Conservation (phyloP, 495 filamentous ascomycete species). For the Rostrohypoxylon terebratum region DNA sequence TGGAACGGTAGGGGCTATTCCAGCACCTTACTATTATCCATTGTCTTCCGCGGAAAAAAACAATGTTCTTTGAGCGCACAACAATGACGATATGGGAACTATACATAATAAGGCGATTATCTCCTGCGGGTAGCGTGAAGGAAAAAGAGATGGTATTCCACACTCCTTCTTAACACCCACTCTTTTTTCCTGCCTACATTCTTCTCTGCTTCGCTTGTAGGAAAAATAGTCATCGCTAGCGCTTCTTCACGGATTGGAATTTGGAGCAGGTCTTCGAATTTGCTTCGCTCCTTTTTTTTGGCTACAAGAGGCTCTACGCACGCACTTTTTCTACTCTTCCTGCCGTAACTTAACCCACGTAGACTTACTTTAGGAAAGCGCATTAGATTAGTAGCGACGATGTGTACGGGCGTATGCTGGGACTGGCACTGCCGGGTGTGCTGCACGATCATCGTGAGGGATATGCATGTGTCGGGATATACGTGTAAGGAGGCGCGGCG, state of each 20-base stretch:
- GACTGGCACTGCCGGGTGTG: conserved; percentile 29
- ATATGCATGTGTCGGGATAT: conserved; percentile 29
- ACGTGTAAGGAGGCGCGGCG: conserved; percentile 35
- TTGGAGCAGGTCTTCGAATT: conserved; percentile 27
- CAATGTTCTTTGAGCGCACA: conserved; percentile 15
- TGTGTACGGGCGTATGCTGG: conserved; percentile 41
- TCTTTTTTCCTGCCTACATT: not conserved
- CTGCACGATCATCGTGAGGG: conserved; percentile 5
- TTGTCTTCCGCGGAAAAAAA: conserved; percentile 14
- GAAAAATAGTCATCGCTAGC: not conserved
- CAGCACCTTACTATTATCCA: not conserved
- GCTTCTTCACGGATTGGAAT: not conserved
- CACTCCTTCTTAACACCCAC: not conserved
- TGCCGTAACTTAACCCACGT: too few relatives aligned
- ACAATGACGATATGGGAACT: not conserved
- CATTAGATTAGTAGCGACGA: conserved; percentile 10
- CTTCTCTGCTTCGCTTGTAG: not conserved
- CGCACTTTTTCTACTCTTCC: not conserved
- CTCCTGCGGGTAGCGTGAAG: not conserved
- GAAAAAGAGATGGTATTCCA: not conserved
- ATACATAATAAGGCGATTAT: not conserved
- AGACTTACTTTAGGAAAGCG: too few relatives aligned
- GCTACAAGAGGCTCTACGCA: not conserved
- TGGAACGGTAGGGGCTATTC: conserved; percentile 10
- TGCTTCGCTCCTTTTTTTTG: not conserved